These are phyloP conservation scores for Cutaneotrichosporon sp. DNA, from an alignment of 1,284 basidiomycete genomes.

Conservation along the genomic window DNA sequence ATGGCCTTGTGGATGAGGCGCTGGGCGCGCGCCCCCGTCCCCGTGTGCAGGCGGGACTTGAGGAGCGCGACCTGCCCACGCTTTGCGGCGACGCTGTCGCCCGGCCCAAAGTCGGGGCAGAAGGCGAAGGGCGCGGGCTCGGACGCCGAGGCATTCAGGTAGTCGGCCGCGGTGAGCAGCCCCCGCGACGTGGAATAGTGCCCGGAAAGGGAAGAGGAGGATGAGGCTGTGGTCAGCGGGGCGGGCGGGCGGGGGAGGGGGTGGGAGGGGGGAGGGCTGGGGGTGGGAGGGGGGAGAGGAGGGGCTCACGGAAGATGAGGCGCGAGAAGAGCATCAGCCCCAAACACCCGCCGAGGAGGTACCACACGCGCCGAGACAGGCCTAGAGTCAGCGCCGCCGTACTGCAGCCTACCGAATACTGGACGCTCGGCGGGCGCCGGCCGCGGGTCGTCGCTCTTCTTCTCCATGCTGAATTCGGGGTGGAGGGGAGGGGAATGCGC, in stretches of 20 bases:
- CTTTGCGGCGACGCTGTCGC: slow-evolving; percentile 72
- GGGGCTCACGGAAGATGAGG: slow-evolving; percentile 57
- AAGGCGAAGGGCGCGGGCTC: slow-evolving; percentile 80
- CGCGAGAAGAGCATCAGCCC: slow-evolving; percentile 66
- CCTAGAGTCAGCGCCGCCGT: slow-evolving; percentile 23
- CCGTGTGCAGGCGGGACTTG: slow-evolving; percentile 76
- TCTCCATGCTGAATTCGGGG: slow-evolving; percentile 5
- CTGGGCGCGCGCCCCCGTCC: slow-evolving; percentile 78
- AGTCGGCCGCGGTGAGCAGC: slow-evolving; percentile 38
- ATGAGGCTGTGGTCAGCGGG: too few species aligned
- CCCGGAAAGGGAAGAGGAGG: neutral
- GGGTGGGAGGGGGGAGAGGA: neutral
- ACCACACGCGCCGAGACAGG: slow-evolving; percentile 63
- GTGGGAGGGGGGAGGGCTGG: too few species aligned
- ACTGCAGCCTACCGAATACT: slow-evolving; percentile 26
- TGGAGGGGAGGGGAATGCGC: too few species aligned
- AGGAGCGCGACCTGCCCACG: slow-evolving; percentile 74
- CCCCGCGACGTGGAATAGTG: slow-evolving; percentile 23
- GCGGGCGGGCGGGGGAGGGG: too few species aligned
- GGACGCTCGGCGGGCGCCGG: neutral
- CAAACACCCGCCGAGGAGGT: slow-evolving; percentile 63
- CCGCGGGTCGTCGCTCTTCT: slow-evolving; percentile 9
- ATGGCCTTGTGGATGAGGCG: slow-evolving; percentile 81
- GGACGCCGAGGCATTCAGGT: slow-evolving; percentile 55
- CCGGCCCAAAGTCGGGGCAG: slow-evolving; percentile 81